These are phyloP conservation scores for Gossypium schwendimanii DNA, from an alignment of 441 rosid genomes.

Conservation along the genomic window DNA sequence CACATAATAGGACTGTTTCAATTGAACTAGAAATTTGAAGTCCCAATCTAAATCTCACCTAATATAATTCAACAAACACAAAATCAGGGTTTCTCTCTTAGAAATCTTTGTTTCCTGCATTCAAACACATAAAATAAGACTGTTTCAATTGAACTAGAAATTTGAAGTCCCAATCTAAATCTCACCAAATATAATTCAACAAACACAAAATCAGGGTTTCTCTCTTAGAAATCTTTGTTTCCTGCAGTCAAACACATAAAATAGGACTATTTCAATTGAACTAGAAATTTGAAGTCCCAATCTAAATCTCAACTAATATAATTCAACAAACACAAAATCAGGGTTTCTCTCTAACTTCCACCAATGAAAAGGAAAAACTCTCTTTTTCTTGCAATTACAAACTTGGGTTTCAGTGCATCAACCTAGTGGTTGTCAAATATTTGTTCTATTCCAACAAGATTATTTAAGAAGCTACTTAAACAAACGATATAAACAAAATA, in stretches of 20 bases:
- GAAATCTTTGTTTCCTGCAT: constrained; percentile 6
- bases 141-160: neutral
- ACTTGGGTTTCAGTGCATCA: neutral
- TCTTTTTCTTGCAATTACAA: neutral
- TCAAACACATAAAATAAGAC: neutral
- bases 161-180: too few species aligned
- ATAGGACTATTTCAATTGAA: constrained; percentile 3
- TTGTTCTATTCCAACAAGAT: constrained; percentile 4
- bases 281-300: constrained; percentile 26
- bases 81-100: too few species aligned
- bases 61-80: too few species aligned
- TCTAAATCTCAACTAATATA: constrained; percentile 41
- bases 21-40: neutral
- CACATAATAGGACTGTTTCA: neutral
- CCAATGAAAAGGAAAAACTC: neutral
- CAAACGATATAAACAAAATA: neutral
- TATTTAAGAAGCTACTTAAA: neutral
- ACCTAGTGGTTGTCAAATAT: neutral
- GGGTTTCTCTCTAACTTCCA: neutral
- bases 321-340: neutral
- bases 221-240: constrained; percentile 9
- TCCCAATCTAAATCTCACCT: too few species aligned
- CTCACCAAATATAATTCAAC: too few species aligned
- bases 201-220: too few species aligned
- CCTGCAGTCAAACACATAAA: constrained; percentile 26